Conservation (phyloP, 495 filamentous ascomycete genomes). For the Cairneyella variabilis region DNA sequence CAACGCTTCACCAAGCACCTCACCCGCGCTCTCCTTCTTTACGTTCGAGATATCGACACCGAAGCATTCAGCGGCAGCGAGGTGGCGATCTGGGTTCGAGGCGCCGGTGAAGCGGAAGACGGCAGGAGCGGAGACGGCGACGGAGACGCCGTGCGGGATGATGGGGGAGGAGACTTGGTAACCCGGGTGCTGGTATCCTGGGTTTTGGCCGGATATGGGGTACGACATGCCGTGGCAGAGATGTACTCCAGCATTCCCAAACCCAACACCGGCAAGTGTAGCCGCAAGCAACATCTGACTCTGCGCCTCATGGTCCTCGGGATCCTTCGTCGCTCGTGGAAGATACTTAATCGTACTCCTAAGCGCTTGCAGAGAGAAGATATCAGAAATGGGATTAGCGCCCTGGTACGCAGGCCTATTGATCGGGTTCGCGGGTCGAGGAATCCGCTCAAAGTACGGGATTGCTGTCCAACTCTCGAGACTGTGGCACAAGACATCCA, state of each 20-base stretch:
- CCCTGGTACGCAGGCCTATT: constrained; percentile 92
- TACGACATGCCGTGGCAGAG: constrained; percentile 97
- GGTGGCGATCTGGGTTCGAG: constrained; percentile 86
- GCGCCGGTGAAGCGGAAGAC: constrained; percentile 92
- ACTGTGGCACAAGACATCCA: constrained; percentile 91
- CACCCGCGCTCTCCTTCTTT: constrained; percentile 81
- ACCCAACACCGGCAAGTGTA: constrained; percentile 90
- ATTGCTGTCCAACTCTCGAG: constrained; percentile 97
- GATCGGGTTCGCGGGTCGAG: constrained; percentile 85
- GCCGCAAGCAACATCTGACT: constrained; percentile 92
- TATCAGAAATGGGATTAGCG: constrained; percentile 94
- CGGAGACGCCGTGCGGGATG: constrained; percentile 93
- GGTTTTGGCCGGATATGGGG: constrained; percentile 90
- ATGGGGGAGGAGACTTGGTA: constrained; percentile 72
- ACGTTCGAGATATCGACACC: constrained; percentile 84
- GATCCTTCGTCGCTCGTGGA: constrained; percentile 77
- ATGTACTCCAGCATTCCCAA: constrained; percentile 96
- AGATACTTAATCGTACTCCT: constrained; percentile 83
- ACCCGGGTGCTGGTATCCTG: constrained; percentile 79
- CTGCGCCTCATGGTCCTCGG: constrained; percentile 88
- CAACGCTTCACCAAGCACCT: constrained; percentile 79
- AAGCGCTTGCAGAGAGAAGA: constrained; percentile 85
- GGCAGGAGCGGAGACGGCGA: constrained; percentile 89
- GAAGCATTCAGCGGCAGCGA: constrained; percentile 84
- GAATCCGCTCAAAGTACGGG: constrained; percentile 79